Percentiles rank a stretch among this genome's conserved stretches.
phyloP scores from a whole-genome alignment of 805 yeast species.

The Starmera pachycereana region DNA sequence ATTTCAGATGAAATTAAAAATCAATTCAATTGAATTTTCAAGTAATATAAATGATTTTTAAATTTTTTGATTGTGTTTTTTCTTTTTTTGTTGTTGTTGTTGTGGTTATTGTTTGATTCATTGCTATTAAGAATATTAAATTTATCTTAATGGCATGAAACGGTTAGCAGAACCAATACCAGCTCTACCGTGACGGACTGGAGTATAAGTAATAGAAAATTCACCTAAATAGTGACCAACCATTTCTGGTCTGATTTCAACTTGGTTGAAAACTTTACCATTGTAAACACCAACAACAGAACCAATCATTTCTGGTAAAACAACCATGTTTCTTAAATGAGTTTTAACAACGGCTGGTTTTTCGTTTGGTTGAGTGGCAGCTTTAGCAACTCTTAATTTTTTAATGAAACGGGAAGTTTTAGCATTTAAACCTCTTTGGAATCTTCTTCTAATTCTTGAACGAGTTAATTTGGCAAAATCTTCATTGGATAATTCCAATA shows the following conservation, averaged over 20 bases:
- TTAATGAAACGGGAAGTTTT: slow-evolving; percentile 94
- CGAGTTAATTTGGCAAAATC: slow-evolving; percentile 94
- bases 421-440: slow-evolving; percentile 92
- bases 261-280: slow-evolving; percentile 99
- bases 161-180: slow-evolving; percentile 60
- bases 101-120: too few species aligned
- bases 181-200: slow-evolving; percentile 99
- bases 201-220: slow-evolving; percentile 98
- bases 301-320: slow-evolving; percentile 99
- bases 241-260: slow-evolving; percentile 99
- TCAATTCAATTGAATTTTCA: too few species aligned
- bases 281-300: slow-evolving; percentile 98
- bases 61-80: too few species aligned
- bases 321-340: slow-evolving; percentile 97
- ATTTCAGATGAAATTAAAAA: too few species aligned
- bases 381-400: slow-evolving; percentile 96
- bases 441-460: slow-evolving; percentile 99
- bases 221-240: slow-evolving; percentile 99
- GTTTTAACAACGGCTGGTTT: slow-evolving; percentile 98
- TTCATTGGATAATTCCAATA: slow-evolving; percentile 89
- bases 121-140: background rate
- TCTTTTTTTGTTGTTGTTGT: too few species aligned
- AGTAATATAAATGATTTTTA: too few species aligned
- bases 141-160: slow-evolving; percentile 63
- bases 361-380: slow-evolving; percentile 82